phyloP scores from a whole-genome alignment of 1,284 basidiomycete species.

The Coniferiporia sulphurascens region DNA sequence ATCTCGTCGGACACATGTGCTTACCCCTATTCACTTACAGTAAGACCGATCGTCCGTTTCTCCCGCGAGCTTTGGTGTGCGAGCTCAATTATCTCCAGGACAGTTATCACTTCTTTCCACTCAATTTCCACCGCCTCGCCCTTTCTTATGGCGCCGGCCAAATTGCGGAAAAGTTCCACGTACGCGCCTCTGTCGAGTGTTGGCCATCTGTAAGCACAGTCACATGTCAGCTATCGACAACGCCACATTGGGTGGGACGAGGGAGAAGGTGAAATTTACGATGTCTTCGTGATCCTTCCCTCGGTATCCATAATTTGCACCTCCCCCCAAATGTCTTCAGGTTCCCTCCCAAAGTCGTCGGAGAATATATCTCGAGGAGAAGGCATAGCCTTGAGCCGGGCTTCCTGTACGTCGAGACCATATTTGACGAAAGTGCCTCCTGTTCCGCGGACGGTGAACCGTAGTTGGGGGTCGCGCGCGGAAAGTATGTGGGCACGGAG shows the following conservation, averaged over 20 bases:
- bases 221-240: no score
- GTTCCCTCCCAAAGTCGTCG: constrained; percentile 50
- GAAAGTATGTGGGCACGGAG: constrained; percentile 69
- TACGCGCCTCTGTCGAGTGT: constrained; percentile 57
- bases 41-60: constrained; percentile 41
- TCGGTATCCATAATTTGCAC: constrained; percentile 51
- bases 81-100: constrained; percentile 72
- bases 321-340: constrained; percentile 53
- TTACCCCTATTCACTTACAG: background rate
- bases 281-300: constrained; percentile 40
- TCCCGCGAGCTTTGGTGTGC: constrained; percentile 60
- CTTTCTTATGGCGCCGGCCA: constrained; percentile 56
- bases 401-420: constrained; percentile 78
- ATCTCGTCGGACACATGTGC: background rate
- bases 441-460: constrained; percentile 67
- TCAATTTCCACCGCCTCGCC: constrained; percentile 53
- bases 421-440: constrained; percentile 71
- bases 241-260: background rate
- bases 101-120: constrained; percentile 63
- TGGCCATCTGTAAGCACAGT: constrained; percentile 47
- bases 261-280: constrained; percentile 31
- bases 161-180: constrained; percentile 57
- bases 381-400: constrained; percentile 53
- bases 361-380: constrained; percentile 43
- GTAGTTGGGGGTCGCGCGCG: constrained; percentile 57